Evolutionary conservation across 208 protist species (phyloP), one percentile per base, ranked within the genome.

Genomic region (Zelonia costaricensis): DNA sequence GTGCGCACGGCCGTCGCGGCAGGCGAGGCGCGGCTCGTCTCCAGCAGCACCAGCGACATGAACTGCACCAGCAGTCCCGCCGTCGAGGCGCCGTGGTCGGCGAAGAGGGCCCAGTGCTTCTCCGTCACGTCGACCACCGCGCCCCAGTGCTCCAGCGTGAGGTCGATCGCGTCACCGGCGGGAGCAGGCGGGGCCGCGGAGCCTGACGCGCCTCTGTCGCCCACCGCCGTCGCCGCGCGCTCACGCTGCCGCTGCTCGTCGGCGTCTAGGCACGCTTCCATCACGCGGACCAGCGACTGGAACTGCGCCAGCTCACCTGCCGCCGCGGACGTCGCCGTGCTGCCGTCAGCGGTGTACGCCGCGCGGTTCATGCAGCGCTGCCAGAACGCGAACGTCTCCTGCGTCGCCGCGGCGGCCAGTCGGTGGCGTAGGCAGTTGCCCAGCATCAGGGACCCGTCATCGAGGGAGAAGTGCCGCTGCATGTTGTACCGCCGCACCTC

Each of bases 401-500:
- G 65, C 12, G 57, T 65, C 27, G 65, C 65, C 20, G 42, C 15
- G 13, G 65, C 57, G 13, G 78, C 74, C n/a, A 91, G 68, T 1
- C 51, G 40, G 49, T 91, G 84, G 15, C 84, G 80, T 30, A 91
- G 54, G 8, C 73, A 74, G 69, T 91, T 91, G n/a, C 77, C 75
- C 16, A 85, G 55, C 48, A 86, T 71, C 33, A 91, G 58, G 56
- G 80, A 78, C 20, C 81, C 43, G n/a, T 82, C 65, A 23, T 88
- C 84, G 36, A 88, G 40, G 22, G 64, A 62, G 20, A 88, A 56
- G 35, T 48, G 18, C 2, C 52, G 42, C 0, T 18, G 30, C 43
- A 8, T 18, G 57, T 52, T 22, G 31, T 72, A 48, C 3, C 38
- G 56, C 6, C 57, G 65, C 51, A 72, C 57, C 57, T 72, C 65